Evolutionary conservation across 1,284 basidiomycete species (phyloP).

Genomic region (Ceratobasidium theobromae): DNA sequence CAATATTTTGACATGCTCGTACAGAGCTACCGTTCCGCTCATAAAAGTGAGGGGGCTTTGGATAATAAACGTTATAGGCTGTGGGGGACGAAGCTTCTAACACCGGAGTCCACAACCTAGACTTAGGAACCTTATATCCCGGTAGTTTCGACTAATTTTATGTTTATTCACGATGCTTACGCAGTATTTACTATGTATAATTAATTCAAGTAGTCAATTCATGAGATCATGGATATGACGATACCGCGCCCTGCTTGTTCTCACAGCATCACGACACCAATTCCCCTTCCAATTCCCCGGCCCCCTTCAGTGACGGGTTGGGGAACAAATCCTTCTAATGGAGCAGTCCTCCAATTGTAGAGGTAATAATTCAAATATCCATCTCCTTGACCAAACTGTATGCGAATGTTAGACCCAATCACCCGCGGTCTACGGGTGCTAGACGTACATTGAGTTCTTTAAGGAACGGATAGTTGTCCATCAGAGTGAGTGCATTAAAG

Average conservation of each 20-base stretch:
- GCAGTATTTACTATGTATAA: too few species aligned
- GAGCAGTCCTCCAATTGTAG: conserved; percentile 88
- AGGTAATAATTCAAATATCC: conserved; percentile 89
- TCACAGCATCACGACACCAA: conserved; percentile 79
- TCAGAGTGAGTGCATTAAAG: conserved; percentile 90
- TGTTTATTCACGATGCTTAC: background rate
- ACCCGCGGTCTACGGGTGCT: background rate
- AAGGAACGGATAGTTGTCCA: conserved; percentile 89
- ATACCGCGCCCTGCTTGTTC: too few species aligned
- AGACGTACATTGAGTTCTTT: conserved; percentile 65
- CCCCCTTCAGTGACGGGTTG: conserved; percentile 45
- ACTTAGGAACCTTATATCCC: too few species aligned
- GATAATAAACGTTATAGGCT: conserved; percentile 24
- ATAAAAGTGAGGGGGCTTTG: conserved; percentile 5
- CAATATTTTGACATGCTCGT: conserved; percentile 27
- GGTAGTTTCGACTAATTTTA: background rate
- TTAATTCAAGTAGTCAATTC: too few species aligned
- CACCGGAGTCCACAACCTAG: background rate
- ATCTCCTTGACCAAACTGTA: conserved; percentile 86
- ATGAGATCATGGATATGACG: background rate
- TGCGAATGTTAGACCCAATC: background rate
- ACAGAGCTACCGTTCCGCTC: background rate
- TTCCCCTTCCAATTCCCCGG: conserved; percentile 63
- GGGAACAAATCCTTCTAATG: conserved; percentile 65
- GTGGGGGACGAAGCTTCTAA: conserved; percentile 13